Conservation (phyloP, 805 yeast species). For the Barnettozyma populi region DNA sequence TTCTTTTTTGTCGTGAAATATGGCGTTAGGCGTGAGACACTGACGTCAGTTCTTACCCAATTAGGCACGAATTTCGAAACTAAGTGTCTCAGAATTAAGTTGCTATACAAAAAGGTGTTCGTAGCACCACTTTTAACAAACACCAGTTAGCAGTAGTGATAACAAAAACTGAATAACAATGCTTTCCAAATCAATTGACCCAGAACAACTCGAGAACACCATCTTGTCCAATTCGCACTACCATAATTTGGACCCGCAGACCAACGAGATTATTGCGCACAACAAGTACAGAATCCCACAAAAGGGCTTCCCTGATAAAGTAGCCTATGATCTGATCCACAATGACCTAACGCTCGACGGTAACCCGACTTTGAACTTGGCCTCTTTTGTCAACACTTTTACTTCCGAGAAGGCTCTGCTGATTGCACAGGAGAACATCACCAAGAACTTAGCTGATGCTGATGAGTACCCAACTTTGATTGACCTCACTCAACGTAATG, state of each 20-base stretch:
- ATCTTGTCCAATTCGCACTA: slow-evolving; percentile 24
- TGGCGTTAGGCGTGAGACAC: too few species aligned
- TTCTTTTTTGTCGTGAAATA: too few species aligned
- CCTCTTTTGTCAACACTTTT: slow-evolving; percentile 82
- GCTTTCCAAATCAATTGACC: slow-evolving; percentile 25
- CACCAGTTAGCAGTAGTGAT: too few species aligned
- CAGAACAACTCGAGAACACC: slow-evolving; percentile 28
- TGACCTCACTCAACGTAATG: slow-evolving; percentile 76
- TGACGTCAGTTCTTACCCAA: too few species aligned
- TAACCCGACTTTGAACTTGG: slow-evolving; percentile 75
- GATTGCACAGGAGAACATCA: slow-evolving; percentile 63
- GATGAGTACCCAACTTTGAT: slow-evolving; percentile 89
- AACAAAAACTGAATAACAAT: slow-evolving; percentile 8
- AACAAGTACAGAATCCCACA: slow-evolving; percentile 56
- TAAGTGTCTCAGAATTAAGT: not conserved
- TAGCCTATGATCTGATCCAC: slow-evolving; percentile 58
- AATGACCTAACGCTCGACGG: slow-evolving; percentile 82
- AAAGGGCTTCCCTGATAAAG: slow-evolving; percentile 44
- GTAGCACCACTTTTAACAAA: too few species aligned
- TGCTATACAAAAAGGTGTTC: too few species aligned
- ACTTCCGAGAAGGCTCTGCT: slow-evolving; percentile 47
- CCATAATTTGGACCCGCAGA: slow-evolving; percentile 14
- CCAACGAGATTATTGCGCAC: slow-evolving; percentile 19
- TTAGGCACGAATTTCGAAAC: not conserved
- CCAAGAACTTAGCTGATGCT: slow-evolving; percentile 86